Conservation (phyloP, 1,284 basidiomycete species). For the Gymnopus androsaceus region DNA sequence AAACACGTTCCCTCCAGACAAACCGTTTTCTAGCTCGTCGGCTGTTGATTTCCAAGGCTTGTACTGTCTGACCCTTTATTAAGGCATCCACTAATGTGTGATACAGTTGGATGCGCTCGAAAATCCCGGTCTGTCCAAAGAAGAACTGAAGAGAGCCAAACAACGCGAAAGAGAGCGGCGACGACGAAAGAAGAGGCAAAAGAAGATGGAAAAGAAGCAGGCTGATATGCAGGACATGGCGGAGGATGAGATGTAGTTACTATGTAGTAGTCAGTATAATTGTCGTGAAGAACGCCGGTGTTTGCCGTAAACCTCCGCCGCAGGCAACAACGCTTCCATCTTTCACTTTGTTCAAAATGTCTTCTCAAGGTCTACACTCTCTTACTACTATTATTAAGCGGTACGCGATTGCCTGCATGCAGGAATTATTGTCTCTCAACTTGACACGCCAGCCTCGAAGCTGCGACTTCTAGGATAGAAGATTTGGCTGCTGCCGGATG, state of each 20-base stretch:
- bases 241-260: slow-evolving; percentile 17
- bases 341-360: background rate
- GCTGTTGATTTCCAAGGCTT: slow-evolving; percentile 68
- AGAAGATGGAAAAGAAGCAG: slow-evolving; percentile 45
- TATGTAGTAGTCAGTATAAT: background rate
- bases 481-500: slow-evolving; percentile 69
- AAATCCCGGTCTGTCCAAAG: slow-evolving; percentile 78
- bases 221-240: slow-evolving; percentile 20
- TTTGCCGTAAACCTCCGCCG: slow-evolving; percentile 13
- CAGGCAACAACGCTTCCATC: slow-evolving; percentile 26
- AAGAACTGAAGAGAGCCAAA: slow-evolving; percentile 63
- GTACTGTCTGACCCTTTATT: slow-evolving; percentile 25
- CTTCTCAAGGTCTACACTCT: slow-evolving; percentile 61
- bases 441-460: slow-evolving; percentile 68
- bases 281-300: background rate
- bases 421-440: slow-evolving; percentile 12
- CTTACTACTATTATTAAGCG: slow-evolving; percentile 82
- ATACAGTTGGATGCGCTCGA: slow-evolving; percentile 64
- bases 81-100: background rate
- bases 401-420: slow-evolving; percentile 42
- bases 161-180: slow-evolving; percentile 72
- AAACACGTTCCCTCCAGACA: slow-evolving; percentile 71
- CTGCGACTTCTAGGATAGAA: slow-evolving; percentile 92
- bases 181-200: slow-evolving; percentile 70
- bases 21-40: slow-evolving; percentile 74